Conservation (phyloP, 2,329 filamentous ascomycete genomes). For the Microdochium trichocladiopsis region DNA sequence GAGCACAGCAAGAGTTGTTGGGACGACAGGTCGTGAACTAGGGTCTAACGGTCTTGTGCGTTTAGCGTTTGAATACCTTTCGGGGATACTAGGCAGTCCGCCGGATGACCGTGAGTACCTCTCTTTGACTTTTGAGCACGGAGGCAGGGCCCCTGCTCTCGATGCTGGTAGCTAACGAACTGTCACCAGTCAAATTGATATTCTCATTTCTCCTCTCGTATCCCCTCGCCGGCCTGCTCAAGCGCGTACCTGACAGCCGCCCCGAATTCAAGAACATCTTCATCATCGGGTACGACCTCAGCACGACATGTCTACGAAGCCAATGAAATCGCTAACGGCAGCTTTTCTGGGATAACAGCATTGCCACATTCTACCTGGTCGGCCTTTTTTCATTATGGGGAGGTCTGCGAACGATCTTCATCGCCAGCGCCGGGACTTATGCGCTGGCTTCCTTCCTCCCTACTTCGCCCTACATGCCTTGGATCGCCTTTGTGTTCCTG, state of each 20-base stretch:
- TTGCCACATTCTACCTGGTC: conserved; percentile 73
- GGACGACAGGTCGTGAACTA: background rate
- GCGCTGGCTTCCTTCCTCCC: conserved; percentile 75
- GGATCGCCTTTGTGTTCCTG: conserved; percentile 86
- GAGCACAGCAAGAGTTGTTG: conserved; percentile 2
- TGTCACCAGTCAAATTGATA: conserved; percentile 94
- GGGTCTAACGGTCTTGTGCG: conserved; percentile 8
- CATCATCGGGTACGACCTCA: conserved; percentile 57
- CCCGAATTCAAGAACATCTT: conserved; percentile 86
- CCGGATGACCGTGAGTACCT: conserved; percentile 36
- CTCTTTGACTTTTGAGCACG: background rate
- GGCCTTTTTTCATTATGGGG: conserved; percentile 90
- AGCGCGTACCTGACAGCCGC: conserved; percentile 78
- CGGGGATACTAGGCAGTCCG: conserved; percentile 31
- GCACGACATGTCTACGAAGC: background rate
- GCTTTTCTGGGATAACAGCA: background rate
- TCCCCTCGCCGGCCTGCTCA: conserved; percentile 80
- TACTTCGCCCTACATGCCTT: conserved; percentile 87
- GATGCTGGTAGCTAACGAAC: conserved; percentile 6
- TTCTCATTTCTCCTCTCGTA: conserved; percentile 88
- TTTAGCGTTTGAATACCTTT: conserved; percentile 35
- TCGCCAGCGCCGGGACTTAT: conserved; percentile 76
- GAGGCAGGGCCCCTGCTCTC: too few relatives aligned
- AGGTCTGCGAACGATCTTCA: conserved; percentile 70
- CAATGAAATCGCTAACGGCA: background rate